Conservation (phyloP, 768 basidiomycete species). For the Auricularia sp. region DNA sequence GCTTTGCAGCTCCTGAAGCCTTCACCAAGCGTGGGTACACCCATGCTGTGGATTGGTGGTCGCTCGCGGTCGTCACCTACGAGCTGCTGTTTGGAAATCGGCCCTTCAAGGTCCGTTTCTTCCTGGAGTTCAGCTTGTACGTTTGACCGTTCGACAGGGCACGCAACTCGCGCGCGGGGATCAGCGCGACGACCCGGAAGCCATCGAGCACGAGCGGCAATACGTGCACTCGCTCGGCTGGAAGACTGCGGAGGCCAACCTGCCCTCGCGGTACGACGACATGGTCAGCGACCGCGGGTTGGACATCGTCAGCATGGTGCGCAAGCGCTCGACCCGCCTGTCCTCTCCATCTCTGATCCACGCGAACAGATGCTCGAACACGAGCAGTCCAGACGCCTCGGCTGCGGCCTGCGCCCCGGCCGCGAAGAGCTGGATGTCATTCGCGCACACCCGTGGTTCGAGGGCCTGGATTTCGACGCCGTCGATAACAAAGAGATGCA, state of each 20-base stretch:
- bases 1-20: slow-evolving; percentile 30
- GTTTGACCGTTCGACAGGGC: neutral
- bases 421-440: slow-evolving; percentile 27
- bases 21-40: slow-evolving; percentile 33
- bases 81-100: slow-evolving; percentile 27
- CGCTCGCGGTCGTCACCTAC: slow-evolving; percentile 27
- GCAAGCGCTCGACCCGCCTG: neutral
- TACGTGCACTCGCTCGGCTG: neutral
- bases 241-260: neutral
- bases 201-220: neutral
- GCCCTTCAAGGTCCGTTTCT: slow-evolving; percentile 29
- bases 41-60: slow-evolving; percentile 30
- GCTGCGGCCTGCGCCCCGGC: slow-evolving; percentile 19
- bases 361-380: slow-evolving; percentile 27
- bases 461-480: slow-evolving; percentile 27
- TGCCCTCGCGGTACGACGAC: neutral
- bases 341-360: no score
- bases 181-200: neutral
- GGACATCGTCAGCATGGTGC: neutral
- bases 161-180: neutral
- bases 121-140: slow-evolving; percentile 6
- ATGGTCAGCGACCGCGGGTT: neutral
- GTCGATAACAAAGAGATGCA: slow-evolving; percentile 27
- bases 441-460: slow-evolving; percentile 33
- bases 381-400: slow-evolving; percentile 30